Evolutionary conservation across 345 rosid genomes (phyloP), one percentile per base, ranked within the genome.

Genomic region (Mangifera indica): DNA sequence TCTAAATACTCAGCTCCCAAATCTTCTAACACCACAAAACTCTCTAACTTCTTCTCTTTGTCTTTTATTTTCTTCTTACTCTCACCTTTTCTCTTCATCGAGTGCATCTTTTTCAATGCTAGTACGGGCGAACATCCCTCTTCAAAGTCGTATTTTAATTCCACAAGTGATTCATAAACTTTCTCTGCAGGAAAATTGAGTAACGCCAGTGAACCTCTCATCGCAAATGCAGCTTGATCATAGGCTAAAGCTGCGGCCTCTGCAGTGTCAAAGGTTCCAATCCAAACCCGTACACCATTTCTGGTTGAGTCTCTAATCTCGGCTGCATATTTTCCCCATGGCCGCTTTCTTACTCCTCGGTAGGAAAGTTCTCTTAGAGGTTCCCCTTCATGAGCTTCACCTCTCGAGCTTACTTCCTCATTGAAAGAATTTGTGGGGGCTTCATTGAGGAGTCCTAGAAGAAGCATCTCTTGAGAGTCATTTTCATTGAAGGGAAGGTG

Each of bases 311-410:
- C 93, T 56, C 93, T 72, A 52, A 88, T 88, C 76, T 88, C 93
- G 1, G 93, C 93, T 0, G 93, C 93, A 29, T 69, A 88, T 62
- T 88, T 88, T 1, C 88, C 93, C 93, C 90, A 88, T 0, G 93
- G 91, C 63, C 93, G 77, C 79, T 61, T 64, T 79, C 93, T 73
- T 2, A 88, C 93, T 1, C 93, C 91, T 56, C 93, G 68, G 52
- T 79, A 88, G 4, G 84, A 64, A 13, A 76, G 32, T 71, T 81
- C 85, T 29, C 62, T 71, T 1, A 10, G 6, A 0, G 55, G 72
- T 32, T 58, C 78, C 29, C 66, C 71, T 25, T 83, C 72, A 14
- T 52, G n/a, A 8, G 34, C 20, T 0, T 10, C 48, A 3, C 2
- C 32, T 18, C 48, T 17, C 8, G 88, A 84, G 18, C 60, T 77